Evolutionary conservation across 306 rosid genomes (phyloP), one percentile per base, ranked within the genome.

Genomic region (Castanea crenata): DNA sequence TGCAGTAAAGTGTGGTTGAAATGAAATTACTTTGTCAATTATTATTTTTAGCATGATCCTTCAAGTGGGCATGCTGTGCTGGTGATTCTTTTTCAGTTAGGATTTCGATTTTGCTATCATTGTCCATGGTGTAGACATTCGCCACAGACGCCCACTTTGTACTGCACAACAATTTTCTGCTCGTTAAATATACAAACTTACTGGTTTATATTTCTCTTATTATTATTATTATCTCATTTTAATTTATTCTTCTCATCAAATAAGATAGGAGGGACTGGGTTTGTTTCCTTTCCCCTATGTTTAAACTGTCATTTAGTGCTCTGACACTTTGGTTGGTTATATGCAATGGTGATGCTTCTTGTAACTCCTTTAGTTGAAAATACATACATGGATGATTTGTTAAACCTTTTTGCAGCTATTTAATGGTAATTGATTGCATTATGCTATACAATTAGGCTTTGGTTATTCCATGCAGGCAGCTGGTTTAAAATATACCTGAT

Each of bases 391-490:
- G 72, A 19, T 3, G 18, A 34, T 32, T 23, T 67, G 13, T 19
- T 67, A 13, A 46, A 31, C 23, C 31, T 46, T 46, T 18, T 15
- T 32, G 73, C 38, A 19, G 15, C 51, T 65, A 31, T 79, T 21
- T 79, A 25, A 27, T 6, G 74, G 76, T 29, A 64, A 55, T 57
- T 57, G 56, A 23, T 25, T 68, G 32, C 76, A 61, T 51, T 62
- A 29, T 29, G 15, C n/a, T 63, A 27, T 69, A 29, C 59, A 32
- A 55, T 76, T 78, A 35, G 64, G 59, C 75, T 74, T 74, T 49
- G 62, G 76, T 58, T 83, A 76, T 74, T 75, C 68, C 29, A 32
- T 76, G 81, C 79, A 67, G 74, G 86, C 78, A 64, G 83, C 27
- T 49, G 82, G 57, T 81, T 69, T 89, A 71, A 79, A 61, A 35